A percentile compares a stretch with the other conserved stretches of the same genome.
phyloP scores from a whole-genome alignment of 208 protist genomes.

The Trypanosoma scelopori region DNA sequence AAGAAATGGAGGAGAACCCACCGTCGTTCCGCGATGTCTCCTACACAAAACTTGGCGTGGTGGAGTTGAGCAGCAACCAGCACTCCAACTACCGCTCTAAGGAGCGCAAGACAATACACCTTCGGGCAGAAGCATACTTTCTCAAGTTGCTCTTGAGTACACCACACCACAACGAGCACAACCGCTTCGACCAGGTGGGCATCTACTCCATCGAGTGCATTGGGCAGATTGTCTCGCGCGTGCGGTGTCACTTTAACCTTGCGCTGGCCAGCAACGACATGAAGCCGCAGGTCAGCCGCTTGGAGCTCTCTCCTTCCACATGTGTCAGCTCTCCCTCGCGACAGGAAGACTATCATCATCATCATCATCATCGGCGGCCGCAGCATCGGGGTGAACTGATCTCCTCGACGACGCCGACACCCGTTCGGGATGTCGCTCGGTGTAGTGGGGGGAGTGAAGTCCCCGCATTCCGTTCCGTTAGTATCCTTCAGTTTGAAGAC shows the following conservation, averaged over 20 bases:
- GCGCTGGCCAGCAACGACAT: neutral
- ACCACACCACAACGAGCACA: slow-evolving; percentile 71
- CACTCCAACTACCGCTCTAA: slow-evolving; percentile 74
- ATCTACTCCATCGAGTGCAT: slow-evolving; percentile 85
- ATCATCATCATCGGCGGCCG: slow-evolving; percentile 5
- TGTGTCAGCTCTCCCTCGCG: neutral
- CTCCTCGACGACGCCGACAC: neutral
- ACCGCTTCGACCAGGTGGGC: slow-evolving; percentile 74
- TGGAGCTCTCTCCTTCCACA: neutral
- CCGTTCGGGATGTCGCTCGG: slow-evolving; percentile 5
- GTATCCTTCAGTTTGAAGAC: slow-evolving; percentile 85
- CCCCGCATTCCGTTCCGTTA: slow-evolving; percentile 64
- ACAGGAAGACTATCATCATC: slow-evolving; percentile 3
- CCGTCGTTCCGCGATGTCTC: slow-evolving; percentile 68
- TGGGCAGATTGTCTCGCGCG: slow-evolving; percentile 32
- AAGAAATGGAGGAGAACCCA: slow-evolving; percentile 29
- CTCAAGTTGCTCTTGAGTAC: slow-evolving; percentile 84
- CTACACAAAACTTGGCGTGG: slow-evolving; percentile 77
- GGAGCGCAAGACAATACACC: slow-evolving; percentile 90
- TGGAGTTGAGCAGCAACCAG: slow-evolving; percentile 84
- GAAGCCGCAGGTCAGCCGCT: too few relatives aligned
- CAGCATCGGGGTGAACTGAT: neutral
- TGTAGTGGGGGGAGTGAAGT: neutral
- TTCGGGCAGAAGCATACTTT: slow-evolving; percentile 81
- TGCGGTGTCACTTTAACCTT: slow-evolving; percentile 23